Conservation (phyloP, 2,329 filamentous ascomycete genomes). For the Thielaviopsis euricoi region DNA sequence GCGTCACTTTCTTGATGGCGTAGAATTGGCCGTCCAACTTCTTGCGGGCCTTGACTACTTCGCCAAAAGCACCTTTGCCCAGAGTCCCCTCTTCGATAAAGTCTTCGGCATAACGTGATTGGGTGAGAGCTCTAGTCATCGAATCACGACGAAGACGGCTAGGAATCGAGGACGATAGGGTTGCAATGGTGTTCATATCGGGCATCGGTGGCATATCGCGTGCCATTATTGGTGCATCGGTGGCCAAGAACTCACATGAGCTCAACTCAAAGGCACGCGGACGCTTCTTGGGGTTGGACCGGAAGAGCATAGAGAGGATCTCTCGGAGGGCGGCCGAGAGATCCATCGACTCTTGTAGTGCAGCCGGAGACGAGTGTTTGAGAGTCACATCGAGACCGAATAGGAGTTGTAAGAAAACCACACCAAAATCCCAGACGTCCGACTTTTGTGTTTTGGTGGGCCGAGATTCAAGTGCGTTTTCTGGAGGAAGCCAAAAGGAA, state of each 20-base stretch:
- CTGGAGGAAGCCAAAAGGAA: constrained; percentile 69
- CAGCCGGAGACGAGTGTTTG: constrained; percentile 63
- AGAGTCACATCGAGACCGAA: constrained; percentile 65
- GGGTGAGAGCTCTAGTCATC: constrained; percentile 26
- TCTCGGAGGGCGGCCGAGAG: constrained; percentile 65
- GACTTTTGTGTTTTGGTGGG: constrained; percentile 58
- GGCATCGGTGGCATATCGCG: constrained; percentile 24
- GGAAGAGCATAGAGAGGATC: constrained; percentile 71
- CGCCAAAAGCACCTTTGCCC: constrained; percentile 87
- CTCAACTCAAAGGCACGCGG: constrained; percentile 62
- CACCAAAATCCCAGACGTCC: constrained; percentile 88
- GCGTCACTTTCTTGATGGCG: constrained; percentile 90
- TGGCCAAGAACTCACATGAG: constrained; percentile 49
- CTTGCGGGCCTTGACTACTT: constrained; percentile 89
- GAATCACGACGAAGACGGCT: constrained; percentile 46
- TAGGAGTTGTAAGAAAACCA: constrained; percentile 85
- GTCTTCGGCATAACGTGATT: constrained; percentile 69
- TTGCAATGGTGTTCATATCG: constrained; percentile 5
- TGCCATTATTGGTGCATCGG: constrained; percentile 41
- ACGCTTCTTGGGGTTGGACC: constrained; percentile 65
- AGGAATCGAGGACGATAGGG: constrained; percentile 23
- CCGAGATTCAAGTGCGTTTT: constrained; percentile 47
- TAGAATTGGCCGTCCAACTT: constrained; percentile 89
- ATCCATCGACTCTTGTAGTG: constrained; percentile 52
- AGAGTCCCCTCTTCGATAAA: constrained; percentile 81